Evolutionary conservation across 2,329 filamentous ascomycete species (phyloP).

Genomic region (Leptographium radiaticola): DNA sequence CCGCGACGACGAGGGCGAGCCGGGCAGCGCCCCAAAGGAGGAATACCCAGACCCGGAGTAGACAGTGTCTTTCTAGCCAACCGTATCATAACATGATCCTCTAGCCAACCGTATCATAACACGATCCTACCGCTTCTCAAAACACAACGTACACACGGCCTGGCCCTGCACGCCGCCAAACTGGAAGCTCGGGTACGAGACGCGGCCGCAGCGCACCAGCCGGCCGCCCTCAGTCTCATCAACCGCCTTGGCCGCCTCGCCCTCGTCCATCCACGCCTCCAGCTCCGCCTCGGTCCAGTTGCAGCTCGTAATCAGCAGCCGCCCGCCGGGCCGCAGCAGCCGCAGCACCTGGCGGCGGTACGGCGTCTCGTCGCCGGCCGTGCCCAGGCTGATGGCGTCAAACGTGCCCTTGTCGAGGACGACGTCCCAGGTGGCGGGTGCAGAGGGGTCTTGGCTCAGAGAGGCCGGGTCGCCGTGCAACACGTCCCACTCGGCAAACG

Average conservation of each 20-base stretch:
- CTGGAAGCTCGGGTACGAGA: conserved; percentile 74
- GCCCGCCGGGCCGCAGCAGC: conserved; percentile 57
- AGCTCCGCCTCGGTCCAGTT: conserved; percentile 96
- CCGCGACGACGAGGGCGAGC: conserved; percentile 5
- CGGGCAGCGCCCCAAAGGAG: conserved; percentile 1
- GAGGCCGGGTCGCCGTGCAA: conserved; percentile 25
- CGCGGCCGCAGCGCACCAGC: conserved; percentile 50
- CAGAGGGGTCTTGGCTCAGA: conserved; percentile 19
- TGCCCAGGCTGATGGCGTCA: conserved; percentile 74
- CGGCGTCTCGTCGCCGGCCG: conserved; percentile 47
- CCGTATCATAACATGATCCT: no score
- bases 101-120: no score
- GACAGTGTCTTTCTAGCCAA: no score
- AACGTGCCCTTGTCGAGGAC: conserved; percentile 98
- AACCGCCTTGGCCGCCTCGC: conserved; percentile 10
- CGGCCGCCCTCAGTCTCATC: background rate
- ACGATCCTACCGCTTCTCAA: conserved; percentile 34
- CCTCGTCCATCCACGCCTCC: conserved; percentile 53
- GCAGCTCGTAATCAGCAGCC: conserved; percentile 83
- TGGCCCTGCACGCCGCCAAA: conserved; percentile 85
- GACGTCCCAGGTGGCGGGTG: conserved; percentile 59
- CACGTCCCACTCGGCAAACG: conserved; percentile 50
- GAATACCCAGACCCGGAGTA: conserved; percentile 12
- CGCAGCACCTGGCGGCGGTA: conserved; percentile 58
- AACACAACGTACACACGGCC: conserved; percentile 79